Percentiles rank a stretch among this genome's conserved stretches.
These are phyloP conservation scores for Hypoxylon sp. DNA, from an alignment of 2,329 filamentous ascomycete genomes.

Conservation along the genomic window DNA sequence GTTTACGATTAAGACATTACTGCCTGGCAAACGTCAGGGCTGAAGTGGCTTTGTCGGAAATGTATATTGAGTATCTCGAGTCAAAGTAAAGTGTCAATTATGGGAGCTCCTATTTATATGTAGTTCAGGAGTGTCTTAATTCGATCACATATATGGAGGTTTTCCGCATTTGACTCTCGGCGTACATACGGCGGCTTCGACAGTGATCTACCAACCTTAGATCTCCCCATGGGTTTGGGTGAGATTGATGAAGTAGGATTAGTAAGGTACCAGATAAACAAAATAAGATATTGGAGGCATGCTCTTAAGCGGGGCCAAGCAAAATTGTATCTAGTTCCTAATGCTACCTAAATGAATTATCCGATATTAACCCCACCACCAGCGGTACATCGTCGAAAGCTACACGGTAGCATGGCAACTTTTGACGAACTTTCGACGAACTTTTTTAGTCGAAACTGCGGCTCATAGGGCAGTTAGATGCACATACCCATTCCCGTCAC, in stretches of 20 bases:
- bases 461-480: conserved; percentile 5
- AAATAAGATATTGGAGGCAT: background rate
- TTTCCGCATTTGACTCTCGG: background rate
- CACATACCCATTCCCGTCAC: background rate
- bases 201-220: conserved; percentile 13
- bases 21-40: background rate
- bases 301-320: background rate
- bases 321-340: background rate
- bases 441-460: conserved; percentile 1
- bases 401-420: conserved; percentile 5
- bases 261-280: background rate
- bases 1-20: background rate
- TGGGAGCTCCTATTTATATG: background rate
- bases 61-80: conserved; percentile 3
- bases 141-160: conserved; percentile 1
- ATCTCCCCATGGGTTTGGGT: conserved; percentile 12
- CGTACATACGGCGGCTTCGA: conserved; percentile 4
- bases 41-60: background rate
- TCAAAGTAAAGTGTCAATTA: background rate
- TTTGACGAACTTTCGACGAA: conserved; percentile 15
- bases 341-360: conserved; percentile 7
- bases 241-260: conserved; percentile 15
- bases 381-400: background rate
- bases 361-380: background rate
- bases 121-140: conserved; percentile 8